Conservation (phyloP, 768 basidiomycete genomes). For the Leccinum fibrillosum region DNA sequence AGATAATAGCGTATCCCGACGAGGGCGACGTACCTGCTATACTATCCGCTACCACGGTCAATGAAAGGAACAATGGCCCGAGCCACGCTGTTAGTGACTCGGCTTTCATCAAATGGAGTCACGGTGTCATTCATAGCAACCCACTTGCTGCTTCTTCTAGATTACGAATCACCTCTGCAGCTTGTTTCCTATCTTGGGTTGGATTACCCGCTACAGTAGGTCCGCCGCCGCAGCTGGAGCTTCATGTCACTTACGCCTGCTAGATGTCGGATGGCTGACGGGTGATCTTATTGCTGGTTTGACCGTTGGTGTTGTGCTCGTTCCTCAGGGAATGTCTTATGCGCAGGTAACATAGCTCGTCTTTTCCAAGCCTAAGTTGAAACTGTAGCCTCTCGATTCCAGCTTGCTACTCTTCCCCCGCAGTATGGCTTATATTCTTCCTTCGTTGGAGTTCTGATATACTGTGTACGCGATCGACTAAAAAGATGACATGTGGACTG, state of each 20-base stretch:
- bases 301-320: neutral
- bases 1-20: neutral
- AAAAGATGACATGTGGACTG: neutral
- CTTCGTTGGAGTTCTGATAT: neutral
- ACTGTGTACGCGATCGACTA: neutral
- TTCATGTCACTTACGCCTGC: neutral
- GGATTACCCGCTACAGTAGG: neutral
- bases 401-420: neutral
- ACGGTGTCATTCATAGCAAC: neutral
- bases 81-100: neutral
- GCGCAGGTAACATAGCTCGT: neutral
- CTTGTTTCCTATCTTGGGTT: neutral
- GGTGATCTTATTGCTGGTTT: neutral
- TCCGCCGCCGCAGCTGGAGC: neutral
- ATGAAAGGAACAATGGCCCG: neutral
- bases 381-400: neutral
- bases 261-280: neutral
- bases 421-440: neutral
- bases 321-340: neutral
- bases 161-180: neutral
- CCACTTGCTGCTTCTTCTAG: neutral
- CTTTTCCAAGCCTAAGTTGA: neutral
- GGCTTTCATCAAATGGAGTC: neutral
- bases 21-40: neutral
- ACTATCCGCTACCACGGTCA: neutral